Evolutionary conservation across 2,329 filamentous ascomycete genomes (phyloP).

Genomic region (Aspergillus aculeatinus): DNA sequence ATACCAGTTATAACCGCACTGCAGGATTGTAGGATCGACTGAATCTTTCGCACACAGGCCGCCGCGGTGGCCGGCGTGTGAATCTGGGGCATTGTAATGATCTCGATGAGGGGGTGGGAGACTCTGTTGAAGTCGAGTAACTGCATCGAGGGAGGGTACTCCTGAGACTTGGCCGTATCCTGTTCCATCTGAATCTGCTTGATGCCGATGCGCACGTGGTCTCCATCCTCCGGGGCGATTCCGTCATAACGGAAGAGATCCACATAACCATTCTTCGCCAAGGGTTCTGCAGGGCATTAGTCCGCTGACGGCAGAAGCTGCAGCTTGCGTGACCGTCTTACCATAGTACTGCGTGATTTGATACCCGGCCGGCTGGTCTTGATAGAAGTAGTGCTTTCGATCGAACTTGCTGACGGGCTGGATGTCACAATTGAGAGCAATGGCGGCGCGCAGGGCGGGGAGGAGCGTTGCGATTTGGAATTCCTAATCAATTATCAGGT

Average conservation of each 20-base stretch:
- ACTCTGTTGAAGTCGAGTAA: slow-evolving; percentile 94
- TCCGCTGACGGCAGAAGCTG: background rate
- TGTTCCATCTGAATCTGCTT: slow-evolving; percentile 97
- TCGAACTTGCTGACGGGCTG: slow-evolving; percentile 81
- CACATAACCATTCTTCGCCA: slow-evolving; percentile 69
- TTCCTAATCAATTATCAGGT: slow-evolving; percentile 33
- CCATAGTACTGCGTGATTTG: slow-evolving; percentile 96
- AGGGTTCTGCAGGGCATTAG: slow-evolving; percentile 49
- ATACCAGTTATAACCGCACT: slow-evolving; percentile 88
- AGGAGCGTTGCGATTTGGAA: slow-evolving; percentile 82
- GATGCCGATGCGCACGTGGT: slow-evolving; percentile 72
- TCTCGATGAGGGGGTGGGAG: slow-evolving; percentile 86
- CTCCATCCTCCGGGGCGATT: slow-evolving; percentile 70
- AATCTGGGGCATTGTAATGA: slow-evolving; percentile 88
- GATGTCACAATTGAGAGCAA: slow-evolving; percentile 78
- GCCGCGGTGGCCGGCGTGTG: slow-evolving; percentile 85
- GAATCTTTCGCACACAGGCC: slow-evolving; percentile 84
- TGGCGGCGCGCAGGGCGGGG: slow-evolving; percentile 84
- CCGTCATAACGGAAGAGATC: slow-evolving; percentile 72
- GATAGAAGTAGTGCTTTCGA: slow-evolving; percentile 98
- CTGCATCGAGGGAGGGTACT: slow-evolving; percentile 69
- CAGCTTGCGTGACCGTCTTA: slow-evolving; percentile 18
- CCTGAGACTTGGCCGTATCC: slow-evolving; percentile 91
- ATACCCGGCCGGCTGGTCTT: slow-evolving; percentile 94
- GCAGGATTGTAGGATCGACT: slow-evolving; percentile 73